phyloP scores from a whole-genome alignment of 441 rosid genomes.

The Mallotus japonicus region DNA sequence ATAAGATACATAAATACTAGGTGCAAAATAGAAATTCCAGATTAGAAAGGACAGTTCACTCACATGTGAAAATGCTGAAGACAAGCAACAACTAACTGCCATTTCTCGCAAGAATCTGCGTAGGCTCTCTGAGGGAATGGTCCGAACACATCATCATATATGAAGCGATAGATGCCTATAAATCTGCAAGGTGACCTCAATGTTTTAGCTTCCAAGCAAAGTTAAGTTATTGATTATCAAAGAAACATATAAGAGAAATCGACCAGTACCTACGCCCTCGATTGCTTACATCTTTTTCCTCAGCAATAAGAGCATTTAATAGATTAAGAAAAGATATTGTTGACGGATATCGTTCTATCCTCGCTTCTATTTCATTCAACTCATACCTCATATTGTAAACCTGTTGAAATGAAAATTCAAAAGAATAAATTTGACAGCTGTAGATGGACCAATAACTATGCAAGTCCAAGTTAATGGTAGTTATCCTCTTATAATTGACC shows the following conservation, averaged over 20 bases:
- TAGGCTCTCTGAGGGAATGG: constrained; percentile 98
- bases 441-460: not conserved
- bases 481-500: not conserved
- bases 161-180: constrained; percentile 87
- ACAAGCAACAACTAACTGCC: constrained; percentile 92
- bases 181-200: constrained; percentile 57
- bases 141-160: constrained; percentile 90
- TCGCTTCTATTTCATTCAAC: constrained; percentile 96
- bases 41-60: constrained; percentile 27
- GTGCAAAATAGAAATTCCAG: constrained; percentile 1
- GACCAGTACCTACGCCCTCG: constrained; percentile 83
- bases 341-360: constrained; percentile 91
- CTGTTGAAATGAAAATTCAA: constrained; percentile 35
- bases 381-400: constrained; percentile 98
- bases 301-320: constrained; percentile 80
- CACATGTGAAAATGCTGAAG: constrained; percentile 96
- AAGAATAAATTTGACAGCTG: not conserved
- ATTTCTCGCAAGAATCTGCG: constrained; percentile 91
- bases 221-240: constrained; percentile 24
- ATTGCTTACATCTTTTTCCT: constrained; percentile 83
- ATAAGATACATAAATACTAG: not conserved
- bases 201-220: constrained; percentile 24
- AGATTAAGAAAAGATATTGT: constrained; percentile 91
- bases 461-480: constrained; percentile 6
- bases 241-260: constrained; percentile 15